A percentile compares a stretch with the other conserved stretches of the same genome.
Evolutionary conservation across 805 yeast species (phyloP).

Genomic region (Wickerhamomyces ciferrii): DNA sequence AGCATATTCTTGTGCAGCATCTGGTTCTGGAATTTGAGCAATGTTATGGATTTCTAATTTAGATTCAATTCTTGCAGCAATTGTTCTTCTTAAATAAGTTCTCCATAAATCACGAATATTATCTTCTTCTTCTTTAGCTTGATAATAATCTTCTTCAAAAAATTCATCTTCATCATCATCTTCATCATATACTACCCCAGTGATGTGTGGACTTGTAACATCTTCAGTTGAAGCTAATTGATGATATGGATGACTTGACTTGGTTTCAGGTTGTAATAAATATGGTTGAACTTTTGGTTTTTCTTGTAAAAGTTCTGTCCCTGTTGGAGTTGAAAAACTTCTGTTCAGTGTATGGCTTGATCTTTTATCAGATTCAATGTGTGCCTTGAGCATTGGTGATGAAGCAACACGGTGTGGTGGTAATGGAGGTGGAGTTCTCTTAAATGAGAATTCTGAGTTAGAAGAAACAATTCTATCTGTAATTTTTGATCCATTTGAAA

Average conservation of each 20-base stretch:
- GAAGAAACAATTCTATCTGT: too few relatives aligned
- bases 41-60: conserved; percentile 13
- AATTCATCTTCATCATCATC: conserved; percentile 3
- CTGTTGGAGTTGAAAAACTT: not conserved
- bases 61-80: conserved; percentile 18
- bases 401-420: conserved; percentile 22
- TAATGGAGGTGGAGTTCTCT: conserved; percentile 10
- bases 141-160: not conserved
- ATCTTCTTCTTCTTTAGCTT: not conserved
- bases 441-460: not conserved
- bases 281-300: not conserved
- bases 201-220: not conserved
- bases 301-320: not conserved
- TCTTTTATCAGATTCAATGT: not conserved
- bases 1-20: conserved; percentile 5
- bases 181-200: not conserved
- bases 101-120: not conserved
- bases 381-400: conserved; percentile 8
- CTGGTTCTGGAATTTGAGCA: conserved; percentile 11
- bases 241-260: not conserved
- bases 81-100: conserved; percentile 13
- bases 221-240: not conserved
- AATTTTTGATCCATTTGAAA: not conserved
- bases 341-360: not conserved
- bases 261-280: not conserved